A percentile compares a stretch with the other conserved stretches of the same genome.
Evolutionary conservation across 345 rosid genomes (phyloP).

Genomic region (Tarenaya hassleriana): DNA sequence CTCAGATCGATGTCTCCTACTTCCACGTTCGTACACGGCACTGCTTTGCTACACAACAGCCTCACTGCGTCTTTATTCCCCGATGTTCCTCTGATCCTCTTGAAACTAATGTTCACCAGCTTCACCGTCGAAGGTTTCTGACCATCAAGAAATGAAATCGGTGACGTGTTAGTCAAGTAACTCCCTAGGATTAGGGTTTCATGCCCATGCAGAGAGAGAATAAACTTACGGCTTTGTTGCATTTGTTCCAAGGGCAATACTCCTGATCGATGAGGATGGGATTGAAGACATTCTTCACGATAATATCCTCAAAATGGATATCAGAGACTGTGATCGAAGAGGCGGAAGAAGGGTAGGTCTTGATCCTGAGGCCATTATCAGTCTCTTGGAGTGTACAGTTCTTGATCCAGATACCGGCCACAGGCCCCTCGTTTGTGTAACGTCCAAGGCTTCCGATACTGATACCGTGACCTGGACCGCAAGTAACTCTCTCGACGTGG

Average conservation of each 20-base stretch:
- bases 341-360: conserved; percentile 47
- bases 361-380: conserved; percentile 47
- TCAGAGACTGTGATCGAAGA: conserved; percentile 17
- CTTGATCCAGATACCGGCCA: conserved; percentile 28
- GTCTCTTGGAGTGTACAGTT: conserved; percentile 31
- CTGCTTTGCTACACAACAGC: conserved; percentile 41
- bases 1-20: conserved; percentile 32
- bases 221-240: conserved; percentile 21
- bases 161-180: not conserved
- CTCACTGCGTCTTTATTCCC: conserved; percentile 35
- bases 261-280: conserved; percentile 41
- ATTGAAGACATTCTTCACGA: conserved; percentile 27
- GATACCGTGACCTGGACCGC: conserved; percentile 76
- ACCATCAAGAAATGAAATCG: not conserved
- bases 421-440: conserved; percentile 30
- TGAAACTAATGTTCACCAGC: conserved; percentile 43
- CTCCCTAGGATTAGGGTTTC: conserved; percentile 10
- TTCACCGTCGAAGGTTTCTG: conserved; percentile 38
- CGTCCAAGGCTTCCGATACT: conserved; percentile 60
- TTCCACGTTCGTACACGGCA: conserved; percentile 38
- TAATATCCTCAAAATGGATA: conserved; percentile 27
- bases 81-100: conserved; percentile 43
- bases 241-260: conserved; percentile 34
- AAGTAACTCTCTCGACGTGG: conserved; percentile 24
- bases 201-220: conserved; percentile 11